Conservation (phyloP, 148 eudicot species). For the Camellia granthamiana region DNA sequence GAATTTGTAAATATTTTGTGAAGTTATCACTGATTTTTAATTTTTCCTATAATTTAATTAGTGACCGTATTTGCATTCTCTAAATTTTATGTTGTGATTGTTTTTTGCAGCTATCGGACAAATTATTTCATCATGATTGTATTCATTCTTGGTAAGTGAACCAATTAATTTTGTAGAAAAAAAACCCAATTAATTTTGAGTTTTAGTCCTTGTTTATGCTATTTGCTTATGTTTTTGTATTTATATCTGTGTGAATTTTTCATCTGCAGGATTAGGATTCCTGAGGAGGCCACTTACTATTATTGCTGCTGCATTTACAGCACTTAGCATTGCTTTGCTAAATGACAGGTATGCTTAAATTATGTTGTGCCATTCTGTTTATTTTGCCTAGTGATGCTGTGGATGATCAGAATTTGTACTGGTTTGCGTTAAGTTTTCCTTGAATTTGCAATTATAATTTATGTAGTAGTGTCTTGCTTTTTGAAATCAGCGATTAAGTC, state of each 20-base stretch:
- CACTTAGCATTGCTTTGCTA: slow-evolving; percentile 72
- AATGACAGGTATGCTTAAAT: slow-evolving; percentile 66
- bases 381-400: background rate
- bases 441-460: background rate
- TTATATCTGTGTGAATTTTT: slow-evolving; percentile 2
- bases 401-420: background rate
- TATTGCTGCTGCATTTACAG: slow-evolving; percentile 72
- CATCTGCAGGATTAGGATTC: slow-evolving; percentile 70
- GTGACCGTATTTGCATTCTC: background rate
- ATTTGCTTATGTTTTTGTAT: background rate
- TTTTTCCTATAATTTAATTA: background rate
- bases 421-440: too few species aligned
- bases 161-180: background rate
- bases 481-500: background rate
- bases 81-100: slow-evolving; percentile 5
- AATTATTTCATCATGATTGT: slow-evolving; percentile 86
- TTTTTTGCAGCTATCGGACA: slow-evolving; percentile 72
- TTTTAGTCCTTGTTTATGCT: background rate
- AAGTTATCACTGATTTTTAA: too few species aligned
- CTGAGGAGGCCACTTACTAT: slow-evolving; percentile 81
- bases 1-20: too few species aligned
- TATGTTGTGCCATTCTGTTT: background rate
- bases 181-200: background rate
- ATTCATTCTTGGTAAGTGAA: slow-evolving; percentile 67
- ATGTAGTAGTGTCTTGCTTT: background rate